These are phyloP conservation scores for Phaeolepiota aurea DNA, from an alignment of 768 basidiomycete genomes.

Conservation along the genomic window DNA sequence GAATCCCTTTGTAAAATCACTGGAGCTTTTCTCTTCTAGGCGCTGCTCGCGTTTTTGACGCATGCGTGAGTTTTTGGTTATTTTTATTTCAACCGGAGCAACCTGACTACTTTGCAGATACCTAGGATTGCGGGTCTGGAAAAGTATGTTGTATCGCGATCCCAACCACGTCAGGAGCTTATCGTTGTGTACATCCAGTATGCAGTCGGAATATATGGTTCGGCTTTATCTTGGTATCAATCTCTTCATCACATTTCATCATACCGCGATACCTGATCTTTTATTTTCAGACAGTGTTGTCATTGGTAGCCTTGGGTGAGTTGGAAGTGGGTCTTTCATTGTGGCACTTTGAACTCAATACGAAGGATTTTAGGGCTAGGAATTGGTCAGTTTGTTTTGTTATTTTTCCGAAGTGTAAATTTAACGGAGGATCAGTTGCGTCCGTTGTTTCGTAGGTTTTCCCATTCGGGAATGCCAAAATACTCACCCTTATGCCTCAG, in stretches of 20 bases:
- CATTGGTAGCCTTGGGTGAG: constrained; percentile 3
- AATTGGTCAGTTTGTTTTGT: too few relatives aligned
- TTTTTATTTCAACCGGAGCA: background rate
- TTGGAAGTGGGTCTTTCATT: background rate
- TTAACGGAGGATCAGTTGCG: too few relatives aligned
- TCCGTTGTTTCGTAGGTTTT: too few relatives aligned
- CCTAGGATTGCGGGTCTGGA: background rate
- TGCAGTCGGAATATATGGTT: background rate
- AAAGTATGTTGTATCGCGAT: background rate
- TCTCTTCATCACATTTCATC: background rate
- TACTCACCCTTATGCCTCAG: background rate
- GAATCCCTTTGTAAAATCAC: too few relatives aligned
- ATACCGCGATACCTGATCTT: too few relatives aligned
- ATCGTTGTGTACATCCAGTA: too few relatives aligned
- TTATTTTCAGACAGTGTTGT: constrained; percentile 1
- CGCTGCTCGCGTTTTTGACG: background rate
- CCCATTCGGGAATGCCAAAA: too few relatives aligned
- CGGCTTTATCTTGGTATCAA: background rate
- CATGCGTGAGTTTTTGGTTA: background rate
- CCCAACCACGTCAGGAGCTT: background rate
- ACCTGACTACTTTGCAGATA: background rate
- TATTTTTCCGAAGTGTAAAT: too few relatives aligned
- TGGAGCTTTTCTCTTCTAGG: background rate
- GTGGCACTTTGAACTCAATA: too few relatives aligned
- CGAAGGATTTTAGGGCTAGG: too few relatives aligned